phyloP scores from a whole-genome alignment of 208 protist genomes.

The Trypanosoma conorhini region DNA sequence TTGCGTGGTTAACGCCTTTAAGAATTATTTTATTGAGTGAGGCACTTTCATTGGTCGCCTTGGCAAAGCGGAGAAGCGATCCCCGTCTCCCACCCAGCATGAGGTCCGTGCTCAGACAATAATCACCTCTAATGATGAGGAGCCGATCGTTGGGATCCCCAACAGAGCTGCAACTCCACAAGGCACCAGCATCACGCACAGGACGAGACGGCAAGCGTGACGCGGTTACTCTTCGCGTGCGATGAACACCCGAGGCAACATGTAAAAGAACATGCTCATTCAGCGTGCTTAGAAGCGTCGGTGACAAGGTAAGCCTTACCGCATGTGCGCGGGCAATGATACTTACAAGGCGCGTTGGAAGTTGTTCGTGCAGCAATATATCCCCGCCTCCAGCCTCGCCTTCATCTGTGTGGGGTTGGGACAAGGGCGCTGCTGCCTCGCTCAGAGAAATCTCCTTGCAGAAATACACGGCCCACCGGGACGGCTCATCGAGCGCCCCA shows the following conservation, averaged over 20 bases:
- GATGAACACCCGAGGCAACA: slow-evolving; percentile 24
- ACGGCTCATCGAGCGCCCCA: slow-evolving; percentile 27
- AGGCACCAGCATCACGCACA: background rate
- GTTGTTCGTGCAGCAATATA: slow-evolving; percentile 1
- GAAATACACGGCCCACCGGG: slow-evolving; percentile 32
- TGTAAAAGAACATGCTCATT: slow-evolving; percentile 33
- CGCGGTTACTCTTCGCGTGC: slow-evolving; percentile 5
- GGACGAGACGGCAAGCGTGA: background rate
- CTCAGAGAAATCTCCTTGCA: slow-evolving; percentile 17
- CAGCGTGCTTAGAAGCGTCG: slow-evolving; percentile 28
- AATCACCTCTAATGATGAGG: slow-evolving; percentile 15
- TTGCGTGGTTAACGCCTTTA: slow-evolving; percentile 40
- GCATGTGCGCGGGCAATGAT: slow-evolving; percentile 29
- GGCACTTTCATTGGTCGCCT: slow-evolving; percentile 13
- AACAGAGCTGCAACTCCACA: slow-evolving; percentile 13
- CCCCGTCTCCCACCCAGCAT: slow-evolving; percentile 35
- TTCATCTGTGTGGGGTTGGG: background rate
- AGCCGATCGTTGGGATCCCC: slow-evolving; percentile 7
- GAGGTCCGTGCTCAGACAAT: slow-evolving; percentile 33
- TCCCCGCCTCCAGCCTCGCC: background rate
- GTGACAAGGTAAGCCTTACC: slow-evolving; percentile 32
- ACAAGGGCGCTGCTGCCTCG: background rate
- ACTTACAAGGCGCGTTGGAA: slow-evolving; percentile 18
- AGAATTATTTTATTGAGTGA: slow-evolving; percentile 37
- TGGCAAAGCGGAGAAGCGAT: slow-evolving; percentile 32